phyloP scores from a whole-genome alignment of 1,284 basidiomycete genomes.

The Tausonia pullulans region DNA sequence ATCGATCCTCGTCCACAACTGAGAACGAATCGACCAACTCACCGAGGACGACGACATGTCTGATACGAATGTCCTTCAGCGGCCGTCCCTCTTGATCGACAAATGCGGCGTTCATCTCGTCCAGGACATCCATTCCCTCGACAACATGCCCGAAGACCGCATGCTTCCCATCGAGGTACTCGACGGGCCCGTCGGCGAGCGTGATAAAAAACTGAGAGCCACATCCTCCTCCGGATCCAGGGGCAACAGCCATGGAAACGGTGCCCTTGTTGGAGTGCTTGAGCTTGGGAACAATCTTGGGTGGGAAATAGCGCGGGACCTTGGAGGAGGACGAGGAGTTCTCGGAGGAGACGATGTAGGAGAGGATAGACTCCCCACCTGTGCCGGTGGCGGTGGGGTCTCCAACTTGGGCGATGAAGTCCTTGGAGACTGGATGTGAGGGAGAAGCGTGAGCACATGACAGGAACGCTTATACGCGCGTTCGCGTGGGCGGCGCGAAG shows the following conservation, averaged over 20 bases:
- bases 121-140: conserved; percentile 83
- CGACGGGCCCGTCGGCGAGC: conserved; percentile 65
- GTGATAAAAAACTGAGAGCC: conserved; percentile 97
- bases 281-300: conserved; percentile 65
- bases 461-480: no score
- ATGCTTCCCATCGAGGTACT: conserved; percentile 92
- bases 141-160: conserved; percentile 91
- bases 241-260: conserved; percentile 89
- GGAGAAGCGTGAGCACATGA: not conserved
- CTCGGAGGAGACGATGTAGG: conserved; percentile 48
- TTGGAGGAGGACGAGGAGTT: conserved; percentile 25
- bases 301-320: conserved; percentile 63
- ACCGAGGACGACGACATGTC: conserved; percentile 88
- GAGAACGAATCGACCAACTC: conserved; percentile 25
- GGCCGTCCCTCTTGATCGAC: conserved; percentile 79
- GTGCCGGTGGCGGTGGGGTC: conserved; percentile 92
- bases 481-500: no score
- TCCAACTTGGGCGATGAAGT: conserved; percentile 89
- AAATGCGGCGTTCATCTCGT: conserved; percentile 85
- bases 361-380: conserved; percentile 78
- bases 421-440: conserved; percentile 64
- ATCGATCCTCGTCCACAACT: not conserved
- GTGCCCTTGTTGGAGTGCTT: conserved; percentile 83
- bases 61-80: conserved; percentile 82
- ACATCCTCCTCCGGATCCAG: conserved; percentile 60